Percentiles rank a stretch among this genome's conserved stretches.
Conservation (phyloP, 1,284 basidiomycete species). For the Ganoderma leucocontextum region DNA sequence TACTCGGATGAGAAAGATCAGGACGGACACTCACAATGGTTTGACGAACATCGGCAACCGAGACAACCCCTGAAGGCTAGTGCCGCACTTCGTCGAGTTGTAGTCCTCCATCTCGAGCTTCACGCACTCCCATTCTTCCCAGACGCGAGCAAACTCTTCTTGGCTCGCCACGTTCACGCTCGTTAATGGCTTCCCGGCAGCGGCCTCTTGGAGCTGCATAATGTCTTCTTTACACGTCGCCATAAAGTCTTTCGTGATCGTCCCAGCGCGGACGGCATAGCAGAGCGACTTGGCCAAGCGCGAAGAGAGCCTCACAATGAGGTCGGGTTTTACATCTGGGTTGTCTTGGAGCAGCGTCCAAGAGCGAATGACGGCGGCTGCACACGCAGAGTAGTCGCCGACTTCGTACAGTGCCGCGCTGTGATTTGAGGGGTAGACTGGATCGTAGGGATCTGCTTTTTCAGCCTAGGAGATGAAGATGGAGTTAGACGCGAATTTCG, state of each 20-base stretch:
- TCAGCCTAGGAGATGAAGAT: slow-evolving; percentile 26
- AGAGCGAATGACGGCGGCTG: slow-evolving; percentile 39
- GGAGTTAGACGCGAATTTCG: neutral
- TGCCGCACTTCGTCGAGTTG: neutral
- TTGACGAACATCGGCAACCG: neutral
- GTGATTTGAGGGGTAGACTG: slow-evolving; percentile 44
- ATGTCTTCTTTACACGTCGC: neutral
- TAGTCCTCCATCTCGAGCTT: neutral
- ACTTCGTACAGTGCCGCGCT: slow-evolving; percentile 45
- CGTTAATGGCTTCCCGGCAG: neutral
- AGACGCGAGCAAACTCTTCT: neutral
- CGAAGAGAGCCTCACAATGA: neutral
- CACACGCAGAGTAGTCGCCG: slow-evolving; percentile 39
- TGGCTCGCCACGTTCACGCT: neutral
- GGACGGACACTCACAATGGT: neutral
- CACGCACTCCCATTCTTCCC: neutral
- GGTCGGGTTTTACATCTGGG: neutral
- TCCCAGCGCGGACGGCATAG: neutral
- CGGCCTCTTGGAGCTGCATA: neutral
- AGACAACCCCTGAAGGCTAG: neutral
- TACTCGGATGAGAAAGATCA: neutral
- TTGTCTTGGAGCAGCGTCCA: slow-evolving; percentile 27
- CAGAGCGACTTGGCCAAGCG: neutral
- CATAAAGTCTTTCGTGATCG: neutral
- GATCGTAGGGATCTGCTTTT: slow-evolving; percentile 18